Evolutionary conservation across 768 basidiomycete genomes (phyloP), one percentile per base, ranked within the genome.

Genomic region (Boletus pseudopeckii): DNA sequence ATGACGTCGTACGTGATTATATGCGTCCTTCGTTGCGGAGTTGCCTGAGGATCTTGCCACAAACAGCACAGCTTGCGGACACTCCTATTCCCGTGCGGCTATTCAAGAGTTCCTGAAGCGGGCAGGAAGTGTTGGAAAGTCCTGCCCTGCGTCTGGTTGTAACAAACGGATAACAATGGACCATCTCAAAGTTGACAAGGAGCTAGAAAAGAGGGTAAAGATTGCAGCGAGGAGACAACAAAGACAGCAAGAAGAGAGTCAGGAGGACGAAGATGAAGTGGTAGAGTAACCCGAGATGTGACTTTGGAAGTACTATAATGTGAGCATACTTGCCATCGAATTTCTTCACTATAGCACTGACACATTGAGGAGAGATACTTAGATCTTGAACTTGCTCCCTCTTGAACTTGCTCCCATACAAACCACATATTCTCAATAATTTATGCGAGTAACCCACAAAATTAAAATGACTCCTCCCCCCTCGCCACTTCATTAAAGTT

Each of bases 131-230:
- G 52, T 59, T 54, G 72, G 72, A 43, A 73, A 72, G 54, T 73
- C 75, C 52, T 92, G 90, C 60, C 90, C 90, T 41, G 78, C 85
- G 4, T 73, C 88, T 22, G 90, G 90, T 0, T 93, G 90, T 69
- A 80, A 75, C 57, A 77, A 85, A 65, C 58, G 61, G 32, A 80
- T 91, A 58, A 77, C 72, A 17, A 63, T 84, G 44, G 63, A 64
- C 3, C 72, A 82, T 46, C 77, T 88, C 49, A 69, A 77, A 53
- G 64, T 72, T 3, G 77, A 92, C 68, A 79, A 78, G 48, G 80
- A 75, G 0, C 69, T 92, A 15, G 82, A 76, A 32, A 85, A 82
- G 69, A 83, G 78, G 50, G 79, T 86, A 48, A 86, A 80, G 62
- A 79, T 77, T 4, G 75, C 75, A 50, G 71, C 74, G n/a, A 80